Percentiles rank a stretch among this genome's conserved stretches.
Evolutionary conservation across 2,329 filamentous ascomycete genomes (phyloP).

Genomic region (Colletotrichum lentis): DNA sequence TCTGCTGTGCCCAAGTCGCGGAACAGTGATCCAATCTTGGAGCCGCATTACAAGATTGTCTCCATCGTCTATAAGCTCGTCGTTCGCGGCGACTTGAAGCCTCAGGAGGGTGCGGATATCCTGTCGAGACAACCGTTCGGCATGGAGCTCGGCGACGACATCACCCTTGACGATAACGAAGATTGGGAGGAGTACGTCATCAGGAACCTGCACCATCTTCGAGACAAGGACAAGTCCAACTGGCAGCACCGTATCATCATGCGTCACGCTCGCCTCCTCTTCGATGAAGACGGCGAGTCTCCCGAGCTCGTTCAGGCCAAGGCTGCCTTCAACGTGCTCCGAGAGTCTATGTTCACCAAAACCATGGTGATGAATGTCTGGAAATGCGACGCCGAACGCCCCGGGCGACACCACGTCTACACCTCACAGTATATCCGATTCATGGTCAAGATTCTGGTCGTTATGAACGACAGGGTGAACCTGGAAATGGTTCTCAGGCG

Average conservation of each 20-base stretch:
- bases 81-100: constrained; percentile 56
- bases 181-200: constrained; percentile 67
- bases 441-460: constrained; percentile 76
- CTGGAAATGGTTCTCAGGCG: constrained; percentile 81
- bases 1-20: constrained; percentile 62
- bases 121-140: constrained; percentile 66
- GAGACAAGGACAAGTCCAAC: constrained; percentile 85
- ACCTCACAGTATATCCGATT: constrained; percentile 87
- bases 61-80: constrained; percentile 85
- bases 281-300: constrained; percentile 53
- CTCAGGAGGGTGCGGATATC: constrained; percentile 60
- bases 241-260: constrained; percentile 95
- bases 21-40: constrained; percentile 79
- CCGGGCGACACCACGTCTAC: constrained; percentile 90
- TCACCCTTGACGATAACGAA: constrained; percentile 65
- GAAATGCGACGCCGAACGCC: constrained; percentile 86
- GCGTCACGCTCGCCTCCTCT: constrained; percentile 69
- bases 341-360: constrained; percentile 82
- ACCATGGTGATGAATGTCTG: constrained; percentile 95
- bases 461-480: constrained; percentile 76
- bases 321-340: constrained; percentile 80
- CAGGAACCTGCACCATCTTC: constrained; percentile 59
- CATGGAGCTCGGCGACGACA: constrained; percentile 57
- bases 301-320: constrained; percentile 72
- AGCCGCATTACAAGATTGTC: constrained; percentile 92